Conservation (phyloP, 1,284 basidiomycete genomes). For the Rhodotorula sp. region DNA sequence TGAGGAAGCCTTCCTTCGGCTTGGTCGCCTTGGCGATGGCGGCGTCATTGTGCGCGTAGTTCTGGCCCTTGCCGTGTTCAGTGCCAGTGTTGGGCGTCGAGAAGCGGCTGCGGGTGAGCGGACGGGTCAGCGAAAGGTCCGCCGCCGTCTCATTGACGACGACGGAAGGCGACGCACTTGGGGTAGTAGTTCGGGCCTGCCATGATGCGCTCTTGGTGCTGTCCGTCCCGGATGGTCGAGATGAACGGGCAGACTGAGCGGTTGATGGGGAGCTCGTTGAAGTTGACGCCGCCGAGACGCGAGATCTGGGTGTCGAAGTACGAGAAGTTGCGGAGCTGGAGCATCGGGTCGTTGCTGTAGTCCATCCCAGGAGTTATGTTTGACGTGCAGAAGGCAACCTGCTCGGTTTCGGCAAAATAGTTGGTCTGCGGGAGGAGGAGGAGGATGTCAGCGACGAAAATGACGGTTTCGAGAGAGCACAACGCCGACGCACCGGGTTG, state of each 20-base stretch:
- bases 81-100: slow-evolving; percentile 51
- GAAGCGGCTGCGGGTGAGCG: slow-evolving; percentile 57
- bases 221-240: slow-evolving; percentile 65
- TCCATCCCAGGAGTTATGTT: slow-evolving; percentile 73
- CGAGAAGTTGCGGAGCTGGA: slow-evolving; percentile 79
- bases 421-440: slow-evolving; percentile 60
- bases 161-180: not conserved
- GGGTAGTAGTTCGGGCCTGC: slow-evolving; percentile 70
- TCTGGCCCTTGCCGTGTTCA: slow-evolving; percentile 31
- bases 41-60: slow-evolving; percentile 26
- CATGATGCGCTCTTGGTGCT: slow-evolving; percentile 60
- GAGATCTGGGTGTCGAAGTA: slow-evolving; percentile 48
- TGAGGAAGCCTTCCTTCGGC: slow-evolving; percentile 12
- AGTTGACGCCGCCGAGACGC: slow-evolving; percentile 56
- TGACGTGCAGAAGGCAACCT: slow-evolving; percentile 70
- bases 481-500: slow-evolving; percentile 33
- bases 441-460: slow-evolving; percentile 45
- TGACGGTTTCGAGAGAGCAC: not conserved
- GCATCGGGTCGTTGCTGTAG: slow-evolving; percentile 73
- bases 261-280: slow-evolving; percentile 69
- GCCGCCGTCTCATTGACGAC: not conserved
- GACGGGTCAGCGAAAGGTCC: too few species aligned
- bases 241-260: slow-evolving; percentile 72
- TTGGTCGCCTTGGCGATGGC: slow-evolving; percentile 13
- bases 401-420: slow-evolving; percentile 76